A percentile compares a stretch with the other conserved stretches of the same genome.
These are phyloP conservation scores for Pseudogymnoascus verrucosus DNA, from an alignment of 2,329 filamentous ascomycete species.

Conservation along the genomic window DNA sequence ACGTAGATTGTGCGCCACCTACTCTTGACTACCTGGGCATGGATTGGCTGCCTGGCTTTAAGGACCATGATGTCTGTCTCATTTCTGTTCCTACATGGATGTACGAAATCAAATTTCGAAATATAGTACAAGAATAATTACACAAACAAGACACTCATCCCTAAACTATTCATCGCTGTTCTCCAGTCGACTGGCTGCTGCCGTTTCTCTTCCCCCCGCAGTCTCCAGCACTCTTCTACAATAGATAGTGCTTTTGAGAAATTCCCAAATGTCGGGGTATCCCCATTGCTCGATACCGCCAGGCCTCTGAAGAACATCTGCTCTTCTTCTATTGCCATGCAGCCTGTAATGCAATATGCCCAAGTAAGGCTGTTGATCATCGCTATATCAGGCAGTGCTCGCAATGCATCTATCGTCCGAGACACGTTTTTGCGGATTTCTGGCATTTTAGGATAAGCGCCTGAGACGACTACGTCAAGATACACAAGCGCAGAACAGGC, in stretches of 20 bases:
- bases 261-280: slow-evolving; percentile 10
- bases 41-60: not conserved
- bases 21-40: too few relatives aligned
- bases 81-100: not conserved
- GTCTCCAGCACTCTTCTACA: slow-evolving; percentile 15
- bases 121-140: not conserved
- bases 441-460: slow-evolving; percentile 12
- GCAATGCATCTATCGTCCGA: slow-evolving; percentile 11
- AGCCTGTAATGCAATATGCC: slow-evolving; percentile 19
- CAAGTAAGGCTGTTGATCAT: slow-evolving; percentile 15
- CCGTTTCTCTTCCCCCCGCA: not conserved
- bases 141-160: not conserved
- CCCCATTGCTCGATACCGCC: not conserved
- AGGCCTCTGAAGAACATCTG: slow-evolving; percentile 17
- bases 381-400: slow-evolving; percentile 12
- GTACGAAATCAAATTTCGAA: not conserved
- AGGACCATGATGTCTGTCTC: not conserved
- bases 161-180: not conserved
- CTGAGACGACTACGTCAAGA: slow-evolving; percentile 15
- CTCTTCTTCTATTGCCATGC: slow-evolving; percentile 14
- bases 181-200: not conserved
- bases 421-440: slow-evolving; percentile 13
- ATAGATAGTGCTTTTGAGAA: slow-evolving; percentile 10
- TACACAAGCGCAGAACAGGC: slow-evolving; percentile 14
- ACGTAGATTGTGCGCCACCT: too few relatives aligned